Conservation (phyloP, 2,329 filamentous ascomycete genomes). For the Clarireedia homoeocarpa region DNA sequence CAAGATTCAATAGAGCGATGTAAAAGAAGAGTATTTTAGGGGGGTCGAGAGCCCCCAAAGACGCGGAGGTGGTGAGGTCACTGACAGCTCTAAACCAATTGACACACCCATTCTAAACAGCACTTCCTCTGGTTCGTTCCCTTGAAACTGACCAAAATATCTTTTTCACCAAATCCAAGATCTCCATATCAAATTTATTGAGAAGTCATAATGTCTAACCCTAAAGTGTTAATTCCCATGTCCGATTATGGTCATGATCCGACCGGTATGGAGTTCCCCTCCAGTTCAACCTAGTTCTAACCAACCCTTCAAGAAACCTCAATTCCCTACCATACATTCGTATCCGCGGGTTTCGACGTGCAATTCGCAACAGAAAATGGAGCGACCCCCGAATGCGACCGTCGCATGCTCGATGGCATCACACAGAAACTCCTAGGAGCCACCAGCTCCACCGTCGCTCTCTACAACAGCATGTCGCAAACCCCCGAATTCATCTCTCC, state of each 20-base stretch:
- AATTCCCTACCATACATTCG: slow-evolving; percentile 41
- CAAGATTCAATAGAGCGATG: no score
- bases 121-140: no score
- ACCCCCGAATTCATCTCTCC: slow-evolving; percentile 37
- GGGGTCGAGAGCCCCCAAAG: background rate
- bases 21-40: background rate
- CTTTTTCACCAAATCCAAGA: background rate
- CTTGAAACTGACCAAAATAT: no score
- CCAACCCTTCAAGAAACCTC: slow-evolving; percentile 36
- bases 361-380: slow-evolving; percentile 44
- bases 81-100: no score
- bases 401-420: slow-evolving; percentile 40
- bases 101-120: no score
- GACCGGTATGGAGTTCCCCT: slow-evolving; percentile 33
- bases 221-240: slow-evolving; percentile 41
- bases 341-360: slow-evolving; percentile 39
- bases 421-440: slow-evolving; percentile 44
- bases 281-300: background rate
- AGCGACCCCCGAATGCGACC: slow-evolving; percentile 40
- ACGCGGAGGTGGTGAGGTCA: no score
- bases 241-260: slow-evolving; percentile 49
- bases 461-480: slow-evolving; percentile 37
- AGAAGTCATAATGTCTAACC: background rate
- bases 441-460: slow-evolving; percentile 32
- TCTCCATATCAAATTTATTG: background rate